Base-by-base conservation (phyloP, 305 asterid species). In the Rubia peregrina region DNA sequence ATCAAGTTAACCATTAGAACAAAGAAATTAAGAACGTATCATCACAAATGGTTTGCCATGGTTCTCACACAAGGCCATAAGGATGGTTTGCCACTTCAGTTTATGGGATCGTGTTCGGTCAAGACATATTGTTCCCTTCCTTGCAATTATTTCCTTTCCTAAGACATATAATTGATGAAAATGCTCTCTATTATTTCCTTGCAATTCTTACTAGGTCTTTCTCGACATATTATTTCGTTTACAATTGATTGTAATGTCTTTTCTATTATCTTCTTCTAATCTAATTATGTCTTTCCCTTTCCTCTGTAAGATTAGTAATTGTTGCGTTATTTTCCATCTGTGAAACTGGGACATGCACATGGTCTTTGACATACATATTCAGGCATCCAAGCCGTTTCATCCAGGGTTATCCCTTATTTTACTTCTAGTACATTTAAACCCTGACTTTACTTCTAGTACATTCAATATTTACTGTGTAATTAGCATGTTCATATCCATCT, bases 71-170 rank as follows among this genome's bases (percentile, higher is more conserved):
- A 56, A 56, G 6, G 21, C 57, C 57, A 2, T 7, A 10, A 13
- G 53, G 53, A 13, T 16, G 21, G 7, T 49, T 16, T 49, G 57
- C 17, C 57, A 49, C 19, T 49, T 49, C 9, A 6, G 57, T 96
- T 93, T 70, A 91, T 89, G 72, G 98, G 96, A 86, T 98, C 96
- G 82, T 56, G 61, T 56, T 6, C 12, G 30, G 61, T 56, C 61
- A 22, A 21, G 61, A 56, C 61, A 56, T 21, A 17, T 46, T 46
- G 53, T 13, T 46, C 13, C 53, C 51, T 44, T 44, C 51, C 53
- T 46, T 46, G n/a, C 53, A 46, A 11, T 46, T 46, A 46, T 17
- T 46, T 46, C 53, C 53, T 46, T 12, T 46, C 13, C 14, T 46
- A 46, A 46, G 53, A 46, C 53, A 46, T 41, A 41, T 46, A 0